These are phyloP conservation scores for Sporothrix humicola DNA, from an alignment of 2,329 filamentous ascomycete species.

Conservation along the genomic window DNA sequence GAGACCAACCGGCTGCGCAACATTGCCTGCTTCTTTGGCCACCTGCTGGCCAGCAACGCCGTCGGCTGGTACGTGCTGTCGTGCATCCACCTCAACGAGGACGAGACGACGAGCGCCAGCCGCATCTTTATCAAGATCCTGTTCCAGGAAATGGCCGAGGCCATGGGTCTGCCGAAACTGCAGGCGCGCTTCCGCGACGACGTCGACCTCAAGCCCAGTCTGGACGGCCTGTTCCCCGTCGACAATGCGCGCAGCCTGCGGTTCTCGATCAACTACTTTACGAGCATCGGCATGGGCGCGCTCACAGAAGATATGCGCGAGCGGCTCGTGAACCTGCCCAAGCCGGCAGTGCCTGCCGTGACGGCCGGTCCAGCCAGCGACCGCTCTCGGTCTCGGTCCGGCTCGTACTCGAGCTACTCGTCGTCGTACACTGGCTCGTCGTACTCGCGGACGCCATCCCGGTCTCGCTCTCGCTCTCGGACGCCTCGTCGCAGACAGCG, in stretches of 20 bases:
- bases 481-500: constrained; percentile 29
- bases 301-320: constrained; percentile 96
- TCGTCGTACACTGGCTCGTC: constrained; percentile 73
- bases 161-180: constrained; percentile 81
- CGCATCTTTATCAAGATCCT: constrained; percentile 99
- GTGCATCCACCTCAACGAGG: constrained; percentile 87
- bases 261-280: constrained; percentile 99
- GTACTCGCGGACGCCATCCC: constrained; percentile 54
- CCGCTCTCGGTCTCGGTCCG: constrained; percentile 54
- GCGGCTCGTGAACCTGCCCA: constrained; percentile 85
- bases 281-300: constrained; percentile 92
- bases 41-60: constrained; percentile 84
- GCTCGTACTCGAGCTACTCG: constrained; percentile 78
- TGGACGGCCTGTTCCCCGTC: constrained; percentile 86
- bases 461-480: constrained; percentile 52
- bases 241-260: constrained; percentile 89
- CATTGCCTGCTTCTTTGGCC: constrained; percentile 92
- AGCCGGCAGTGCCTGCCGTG: constrained; percentile 75
- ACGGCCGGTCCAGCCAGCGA: constrained; percentile 45
- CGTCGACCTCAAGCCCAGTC: constrained; percentile 70
- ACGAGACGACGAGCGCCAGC: constrained; percentile 94
- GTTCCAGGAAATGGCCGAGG: constrained; percentile 89
- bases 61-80: constrained; percentile 91
- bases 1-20: constrained; percentile 95
- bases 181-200: constrained; percentile 79